Conservation (phyloP, 2,329 filamentous ascomycete species). For the Fusarium kyushuense region DNA sequence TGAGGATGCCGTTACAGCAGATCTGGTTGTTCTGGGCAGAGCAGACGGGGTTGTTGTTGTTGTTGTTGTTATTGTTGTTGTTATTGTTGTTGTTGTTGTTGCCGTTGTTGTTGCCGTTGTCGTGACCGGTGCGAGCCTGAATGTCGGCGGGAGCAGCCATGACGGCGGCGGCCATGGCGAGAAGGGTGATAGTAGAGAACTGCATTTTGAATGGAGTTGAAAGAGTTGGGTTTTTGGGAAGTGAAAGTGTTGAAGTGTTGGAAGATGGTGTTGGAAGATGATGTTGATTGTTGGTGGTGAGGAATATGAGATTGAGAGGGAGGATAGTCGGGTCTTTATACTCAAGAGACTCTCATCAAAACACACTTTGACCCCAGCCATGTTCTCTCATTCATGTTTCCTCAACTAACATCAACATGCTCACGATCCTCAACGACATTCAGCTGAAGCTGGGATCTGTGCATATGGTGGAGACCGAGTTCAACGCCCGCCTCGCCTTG, state of each 20-base stretch:
- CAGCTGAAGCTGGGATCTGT: slow-evolving; percentile 5
- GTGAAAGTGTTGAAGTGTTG: slow-evolving; percentile 4
- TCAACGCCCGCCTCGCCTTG: background rate
- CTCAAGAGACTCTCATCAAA: background rate
- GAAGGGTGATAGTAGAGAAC: slow-evolving; percentile 28
- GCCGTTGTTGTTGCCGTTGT: background rate
- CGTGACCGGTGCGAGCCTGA: slow-evolving; percentile 10
- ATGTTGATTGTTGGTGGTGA: slow-evolving; percentile 29
- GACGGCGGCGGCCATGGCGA: slow-evolving; percentile 28
- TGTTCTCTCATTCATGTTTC: background rate
- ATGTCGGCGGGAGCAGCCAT: slow-evolving; percentile 25
- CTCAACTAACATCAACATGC: background rate
- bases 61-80: background rate
- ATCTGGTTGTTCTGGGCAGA: slow-evolving; percentile 20
- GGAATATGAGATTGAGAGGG: slow-evolving; percentile 2
- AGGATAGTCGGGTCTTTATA: slow-evolving; percentile 25
- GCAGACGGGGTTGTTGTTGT: slow-evolving; percentile 10
- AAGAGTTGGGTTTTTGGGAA: background rate
- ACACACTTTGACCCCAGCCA: background rate
- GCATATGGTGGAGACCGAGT: background rate
- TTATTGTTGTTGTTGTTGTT: background rate
- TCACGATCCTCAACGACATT: background rate
- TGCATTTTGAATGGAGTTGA: slow-evolving; percentile 29
- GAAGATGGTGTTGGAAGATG: slow-evolving; percentile 12
- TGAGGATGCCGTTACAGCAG: slow-evolving; percentile 23